A percentile compares a stretch with the other conserved stretches of the same genome.
Evolutionary conservation across 768 basidiomycete species (phyloP).

Genomic region (Lentinula detonsa): DNA sequence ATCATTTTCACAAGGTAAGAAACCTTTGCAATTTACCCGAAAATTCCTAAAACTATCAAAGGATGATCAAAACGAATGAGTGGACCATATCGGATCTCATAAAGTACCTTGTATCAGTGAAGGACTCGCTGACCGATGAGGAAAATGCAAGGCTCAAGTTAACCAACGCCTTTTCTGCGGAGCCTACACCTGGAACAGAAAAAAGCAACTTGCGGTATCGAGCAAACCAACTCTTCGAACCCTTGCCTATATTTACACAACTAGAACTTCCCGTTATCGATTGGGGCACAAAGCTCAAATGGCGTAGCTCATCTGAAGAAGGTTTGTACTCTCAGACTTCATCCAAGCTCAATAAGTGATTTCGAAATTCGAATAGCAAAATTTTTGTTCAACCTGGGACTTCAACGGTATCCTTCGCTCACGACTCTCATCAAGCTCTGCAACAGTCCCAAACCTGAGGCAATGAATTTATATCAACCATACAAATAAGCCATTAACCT

Average conservation of each 20-base stretch:
- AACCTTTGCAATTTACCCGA: not conserved
- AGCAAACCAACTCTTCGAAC: conserved; percentile 83
- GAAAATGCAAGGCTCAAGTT: conserved; percentile 44
- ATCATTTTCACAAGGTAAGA: conserved; percentile 81
- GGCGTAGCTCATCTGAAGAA: conserved; percentile 82
- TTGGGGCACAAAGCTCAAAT: conserved; percentile 77
- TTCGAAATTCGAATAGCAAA: conserved; percentile 46
- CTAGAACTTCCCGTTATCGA: conserved; percentile 80
- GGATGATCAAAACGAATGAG: conserved; percentile 85
- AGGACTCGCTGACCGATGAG: conserved; percentile 40
- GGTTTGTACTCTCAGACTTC: conserved; percentile 35
- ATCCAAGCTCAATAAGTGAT: not conserved
- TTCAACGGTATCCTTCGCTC: conserved; percentile 65
- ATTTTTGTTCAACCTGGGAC: conserved; percentile 67
- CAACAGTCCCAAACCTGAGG: conserved; percentile 41
- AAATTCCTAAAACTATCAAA: conserved; percentile 17
- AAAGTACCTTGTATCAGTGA: conserved; percentile 83
- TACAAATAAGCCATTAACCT: not conserved
- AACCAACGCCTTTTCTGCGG: conserved; percentile 78
- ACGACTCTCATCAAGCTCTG: conserved; percentile 64
- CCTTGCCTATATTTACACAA: conserved; percentile 60
- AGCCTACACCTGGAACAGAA: conserved; percentile 22
- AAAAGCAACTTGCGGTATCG: conserved; percentile 42
- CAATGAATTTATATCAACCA: conserved; percentile 9
- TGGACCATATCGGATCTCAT: conserved; percentile 85